Conservation (phyloP, 805 yeast species). For the Nakazawaea sp. region DNA sequence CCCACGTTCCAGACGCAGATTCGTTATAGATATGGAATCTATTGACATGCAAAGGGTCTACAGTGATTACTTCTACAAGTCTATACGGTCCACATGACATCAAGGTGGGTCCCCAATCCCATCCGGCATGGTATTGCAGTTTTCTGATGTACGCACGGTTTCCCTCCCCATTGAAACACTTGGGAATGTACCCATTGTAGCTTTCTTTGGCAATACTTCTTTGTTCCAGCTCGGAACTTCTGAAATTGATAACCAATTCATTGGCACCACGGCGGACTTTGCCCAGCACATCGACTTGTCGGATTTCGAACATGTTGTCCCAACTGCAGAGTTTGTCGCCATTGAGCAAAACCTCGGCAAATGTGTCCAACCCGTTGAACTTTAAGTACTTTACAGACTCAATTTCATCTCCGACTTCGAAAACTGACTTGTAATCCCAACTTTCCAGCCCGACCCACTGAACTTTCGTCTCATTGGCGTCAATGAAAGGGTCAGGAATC, state of each 20-base stretch:
- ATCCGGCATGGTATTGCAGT: conserved; percentile 49
- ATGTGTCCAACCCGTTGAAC: conserved; percentile 37
- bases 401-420: conserved; percentile 11
- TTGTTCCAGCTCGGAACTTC: conserved; percentile 28
- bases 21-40: conserved; percentile 1
- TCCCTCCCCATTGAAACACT: conserved; percentile 35
- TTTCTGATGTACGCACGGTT: conserved; percentile 38
- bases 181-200: conserved; percentile 17
- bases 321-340: conserved; percentile 26
- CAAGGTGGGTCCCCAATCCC: conserved; percentile 51
- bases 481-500: conserved; percentile 40
- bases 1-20: background rate
- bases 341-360: conserved; percentile 33
- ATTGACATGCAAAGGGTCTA: conserved; percentile 13
- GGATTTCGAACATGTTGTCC: conserved; percentile 36
- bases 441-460: conserved; percentile 46
- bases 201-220: conserved; percentile 25
- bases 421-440: conserved; percentile 36
- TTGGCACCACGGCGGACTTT: conserved; percentile 19
- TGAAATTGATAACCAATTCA: conserved; percentile 27
- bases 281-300: conserved; percentile 22
- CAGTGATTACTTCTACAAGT: conserved; percentile 25
- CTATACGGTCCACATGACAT: conserved; percentile 38
- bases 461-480: conserved; percentile 32
- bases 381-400: conserved; percentile 16